phyloP scores from a whole-genome alignment of 768 basidiomycete species.

The Lactarius akahatsu region DNA sequence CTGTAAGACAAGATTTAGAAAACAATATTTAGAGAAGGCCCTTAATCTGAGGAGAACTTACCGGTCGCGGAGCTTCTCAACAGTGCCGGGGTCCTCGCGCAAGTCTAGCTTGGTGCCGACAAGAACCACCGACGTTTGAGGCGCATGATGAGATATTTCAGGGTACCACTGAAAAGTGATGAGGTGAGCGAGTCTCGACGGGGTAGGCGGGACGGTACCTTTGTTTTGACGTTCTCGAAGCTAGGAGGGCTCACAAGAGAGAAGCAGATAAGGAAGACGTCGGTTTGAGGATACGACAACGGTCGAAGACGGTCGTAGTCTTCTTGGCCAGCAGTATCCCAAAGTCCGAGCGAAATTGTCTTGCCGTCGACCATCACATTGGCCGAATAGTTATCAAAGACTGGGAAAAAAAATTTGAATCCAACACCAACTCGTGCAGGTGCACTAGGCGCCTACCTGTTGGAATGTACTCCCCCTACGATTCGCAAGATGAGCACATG shows the following conservation, averaged over 20 bases:
- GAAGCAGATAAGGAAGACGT: slow-evolving; percentile 99
- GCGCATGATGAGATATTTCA: slow-evolving; percentile 96
- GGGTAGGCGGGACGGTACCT: slow-evolving; percentile 47
- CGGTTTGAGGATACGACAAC: slow-evolving; percentile 97
- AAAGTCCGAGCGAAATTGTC: slow-evolving; percentile 95
- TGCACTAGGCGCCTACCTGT: slow-evolving; percentile 56
- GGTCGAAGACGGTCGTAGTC: slow-evolving; percentile 98
- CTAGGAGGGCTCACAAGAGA: slow-evolving; percentile 96
- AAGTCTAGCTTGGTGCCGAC: slow-evolving; percentile 98
- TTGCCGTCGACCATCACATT: slow-evolving; percentile 99
- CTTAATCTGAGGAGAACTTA: slow-evolving; percentile 36
- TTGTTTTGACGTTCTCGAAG: slow-evolving; percentile 98
- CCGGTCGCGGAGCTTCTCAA: slow-evolving; percentile 92
- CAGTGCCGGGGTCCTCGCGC: slow-evolving; percentile 90
- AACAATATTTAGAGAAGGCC: slow-evolving; percentile 14
- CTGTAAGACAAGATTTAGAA: slow-evolving; percentile 40
- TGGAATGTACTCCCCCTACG: slow-evolving; percentile 93
- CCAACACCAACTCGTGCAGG: slow-evolving; percentile 15
- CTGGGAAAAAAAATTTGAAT: slow-evolving; percentile 40
- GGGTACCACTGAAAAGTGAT: slow-evolving; percentile 75
- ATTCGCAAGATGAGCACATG: slow-evolving; percentile 14
- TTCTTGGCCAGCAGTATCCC: slow-evolving; percentile 99
- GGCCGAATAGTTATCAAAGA: slow-evolving; percentile 98
- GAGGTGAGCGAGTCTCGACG: background rate
- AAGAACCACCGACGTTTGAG: slow-evolving; percentile 87